A percentile compares a stretch with the other conserved stretches of the same genome.
Conservation (phyloP, 1,284 basidiomycete genomes). For the Boletus chippewaensis region DNA sequence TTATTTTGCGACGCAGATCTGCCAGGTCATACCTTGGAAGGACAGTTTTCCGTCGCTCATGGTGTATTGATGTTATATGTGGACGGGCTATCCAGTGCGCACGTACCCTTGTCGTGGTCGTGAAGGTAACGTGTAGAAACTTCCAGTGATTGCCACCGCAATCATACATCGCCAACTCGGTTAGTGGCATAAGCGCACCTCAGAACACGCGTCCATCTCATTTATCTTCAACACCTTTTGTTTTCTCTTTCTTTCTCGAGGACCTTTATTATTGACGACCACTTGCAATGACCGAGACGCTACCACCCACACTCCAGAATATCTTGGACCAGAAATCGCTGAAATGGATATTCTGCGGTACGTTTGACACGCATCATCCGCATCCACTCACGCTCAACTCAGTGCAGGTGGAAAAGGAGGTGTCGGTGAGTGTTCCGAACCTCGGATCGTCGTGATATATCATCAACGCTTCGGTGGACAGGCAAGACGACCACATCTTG, state of each 20-base stretch:
- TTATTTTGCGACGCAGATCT: background rate
- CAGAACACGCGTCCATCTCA: conserved; percentile 21
- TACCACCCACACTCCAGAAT: conserved; percentile 83
- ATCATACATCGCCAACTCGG: too few species aligned
- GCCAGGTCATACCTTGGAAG: conserved; percentile 32
- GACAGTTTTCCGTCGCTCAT: conserved; percentile 30
- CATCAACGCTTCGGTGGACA: conserved; percentile 27
- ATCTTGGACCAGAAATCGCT: conserved; percentile 82
- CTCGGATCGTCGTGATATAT: background rate
- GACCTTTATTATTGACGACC: conserved; percentile 6
- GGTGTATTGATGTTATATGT: background rate
- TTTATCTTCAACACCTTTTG: conserved; percentile 6
- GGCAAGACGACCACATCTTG: conserved; percentile 96
- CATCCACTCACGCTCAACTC: conserved; percentile 12
- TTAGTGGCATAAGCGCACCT: background rate
- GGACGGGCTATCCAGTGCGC: background rate
- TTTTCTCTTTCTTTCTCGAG: conserved; percentile 1
- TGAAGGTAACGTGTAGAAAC: conserved; percentile 26
- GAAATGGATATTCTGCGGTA: conserved; percentile 95
- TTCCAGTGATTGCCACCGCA: background rate
- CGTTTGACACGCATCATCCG: conserved; percentile 28
- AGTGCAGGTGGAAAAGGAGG: conserved; percentile 85
- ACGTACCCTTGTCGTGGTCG: background rate
- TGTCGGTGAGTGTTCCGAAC: conserved; percentile 59
- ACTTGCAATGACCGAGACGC: conserved; percentile 43